Evolutionary conservation across 129 eudicot species (phyloP).

Genomic region (Artemisia argyi): DNA sequence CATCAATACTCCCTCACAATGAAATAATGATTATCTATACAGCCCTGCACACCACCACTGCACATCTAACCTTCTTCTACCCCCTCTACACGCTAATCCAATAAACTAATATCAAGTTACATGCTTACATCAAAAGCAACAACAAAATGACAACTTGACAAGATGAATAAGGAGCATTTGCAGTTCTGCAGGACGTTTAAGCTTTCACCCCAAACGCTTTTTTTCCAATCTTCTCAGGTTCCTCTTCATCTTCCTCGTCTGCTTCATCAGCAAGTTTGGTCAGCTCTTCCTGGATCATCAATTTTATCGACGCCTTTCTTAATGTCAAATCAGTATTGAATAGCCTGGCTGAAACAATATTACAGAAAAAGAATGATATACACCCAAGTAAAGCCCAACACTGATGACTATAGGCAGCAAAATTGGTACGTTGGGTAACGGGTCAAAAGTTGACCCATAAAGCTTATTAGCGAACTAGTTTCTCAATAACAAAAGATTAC

Average conservation of each 20-base stretch:
- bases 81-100: no score
- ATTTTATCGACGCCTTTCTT: conserved; percentile 73
- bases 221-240: conserved; percentile 43
- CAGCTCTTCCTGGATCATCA: conserved; percentile 95
- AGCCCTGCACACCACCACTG: no score
- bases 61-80: no score
- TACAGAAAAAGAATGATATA: background rate
- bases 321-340: conserved; percentile 64
- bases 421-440: no score
- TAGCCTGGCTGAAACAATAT: conserved; percentile 51
- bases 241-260: conserved; percentile 73
- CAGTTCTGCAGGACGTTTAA: background rate
- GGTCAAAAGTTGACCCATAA: no score
- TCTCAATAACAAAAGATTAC: no score
- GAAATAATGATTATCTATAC: no score
- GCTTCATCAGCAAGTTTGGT: conserved; percentile 88
- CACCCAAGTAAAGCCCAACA: conserved; percentile 2
- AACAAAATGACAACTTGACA: conserved; percentile 17
- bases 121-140: conserved; percentile 2
- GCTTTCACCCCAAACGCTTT: no score
- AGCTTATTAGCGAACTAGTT: no score
- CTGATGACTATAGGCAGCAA: no score
- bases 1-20: no score
- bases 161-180: background rate
- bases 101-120: no score